phyloP scores from a whole-genome alignment of 1,284 basidiomycete species.

The Sanghuangporus sanghuang region DNA sequence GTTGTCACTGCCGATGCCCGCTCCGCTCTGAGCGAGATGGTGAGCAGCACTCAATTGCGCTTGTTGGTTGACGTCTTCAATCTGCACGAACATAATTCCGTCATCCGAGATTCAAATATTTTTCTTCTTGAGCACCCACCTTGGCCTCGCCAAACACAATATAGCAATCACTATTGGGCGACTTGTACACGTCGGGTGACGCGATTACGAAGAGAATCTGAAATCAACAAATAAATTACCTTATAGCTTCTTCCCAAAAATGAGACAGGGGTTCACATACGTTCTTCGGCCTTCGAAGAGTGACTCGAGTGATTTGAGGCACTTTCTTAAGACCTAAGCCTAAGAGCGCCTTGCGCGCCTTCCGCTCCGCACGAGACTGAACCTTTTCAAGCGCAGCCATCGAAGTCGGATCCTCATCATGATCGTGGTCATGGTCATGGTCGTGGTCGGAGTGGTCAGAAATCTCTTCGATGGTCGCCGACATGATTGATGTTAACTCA shows the following conservation, averaged over 20 bases:
- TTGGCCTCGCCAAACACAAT: constrained; percentile 99
- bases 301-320: constrained; percentile 90
- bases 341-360: constrained; percentile 85
- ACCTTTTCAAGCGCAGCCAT: constrained; percentile 87
- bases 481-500: constrained; percentile 46
- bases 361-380: constrained; percentile 87
- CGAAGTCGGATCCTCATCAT: constrained; percentile 78
- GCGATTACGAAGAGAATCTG: constrained; percentile 91
- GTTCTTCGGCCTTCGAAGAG: constrained; percentile 91
- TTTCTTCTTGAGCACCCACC: constrained; percentile 34
- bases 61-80: constrained; percentile 88
- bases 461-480: constrained; percentile 80
- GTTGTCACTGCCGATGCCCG: constrained; percentile 37
- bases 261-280: constrained; percentile 39
- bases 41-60: constrained; percentile 83
- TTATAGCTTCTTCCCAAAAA: not conserved
- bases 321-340: constrained; percentile 90
- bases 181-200: constrained; percentile 97
- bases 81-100: constrained; percentile 35
- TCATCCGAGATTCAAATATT: not conserved
- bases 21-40: constrained; percentile 63
- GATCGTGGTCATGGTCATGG: constrained; percentile 52
- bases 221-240: not conserved
- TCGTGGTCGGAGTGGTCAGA: constrained; percentile 68
- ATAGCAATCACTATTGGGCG: constrained; percentile 94